Evolutionary conservation across 2,329 filamentous ascomycete species (phyloP).

Genomic region (Endoconidiophora laricicola): DNA sequence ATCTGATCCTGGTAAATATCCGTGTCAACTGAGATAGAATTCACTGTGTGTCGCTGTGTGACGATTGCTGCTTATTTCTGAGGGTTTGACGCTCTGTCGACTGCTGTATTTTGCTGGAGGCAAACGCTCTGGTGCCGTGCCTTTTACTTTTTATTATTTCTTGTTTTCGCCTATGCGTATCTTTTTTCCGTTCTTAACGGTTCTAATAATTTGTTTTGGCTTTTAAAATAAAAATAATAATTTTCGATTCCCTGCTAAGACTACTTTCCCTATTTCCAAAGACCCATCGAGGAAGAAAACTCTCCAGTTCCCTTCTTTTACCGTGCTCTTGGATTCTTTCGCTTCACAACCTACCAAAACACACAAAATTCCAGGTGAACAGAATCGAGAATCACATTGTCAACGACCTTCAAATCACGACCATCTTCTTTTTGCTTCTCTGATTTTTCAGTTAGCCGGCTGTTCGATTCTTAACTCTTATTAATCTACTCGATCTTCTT

Average conservation of each 20-base stretch:
- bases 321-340: too few species aligned
- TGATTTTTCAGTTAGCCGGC: not conserved
- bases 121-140: too few species aligned
- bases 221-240: constrained; percentile 1
- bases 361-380: not conserved
- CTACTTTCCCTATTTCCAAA: constrained; percentile 5
- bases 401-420: not conserved
- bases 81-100: too few species aligned
- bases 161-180: too few species aligned
- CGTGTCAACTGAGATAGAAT: too few species aligned
- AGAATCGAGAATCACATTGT: not conserved
- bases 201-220: not conserved
- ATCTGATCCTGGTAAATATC: too few species aligned
- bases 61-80: too few species aligned
- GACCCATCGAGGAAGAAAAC: constrained; percentile 5
- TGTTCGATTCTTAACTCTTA: constrained; percentile 1
- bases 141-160: too few species aligned
- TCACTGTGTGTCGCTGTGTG: too few species aligned
- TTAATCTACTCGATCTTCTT: not conserved
- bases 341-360: not conserved
- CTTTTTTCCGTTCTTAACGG: not conserved
- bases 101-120: too few species aligned
- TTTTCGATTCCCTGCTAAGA: constrained; percentile 13
- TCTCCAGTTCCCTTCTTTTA: constrained; percentile 5
- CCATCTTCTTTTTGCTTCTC: not conserved